A percentile compares a stretch with the other conserved stretches of the same genome.
These are phyloP conservation scores for Sporothrix pallida DNA, from an alignment of 2,329 filamentous ascomycete species.

Conservation along the genomic window DNA sequence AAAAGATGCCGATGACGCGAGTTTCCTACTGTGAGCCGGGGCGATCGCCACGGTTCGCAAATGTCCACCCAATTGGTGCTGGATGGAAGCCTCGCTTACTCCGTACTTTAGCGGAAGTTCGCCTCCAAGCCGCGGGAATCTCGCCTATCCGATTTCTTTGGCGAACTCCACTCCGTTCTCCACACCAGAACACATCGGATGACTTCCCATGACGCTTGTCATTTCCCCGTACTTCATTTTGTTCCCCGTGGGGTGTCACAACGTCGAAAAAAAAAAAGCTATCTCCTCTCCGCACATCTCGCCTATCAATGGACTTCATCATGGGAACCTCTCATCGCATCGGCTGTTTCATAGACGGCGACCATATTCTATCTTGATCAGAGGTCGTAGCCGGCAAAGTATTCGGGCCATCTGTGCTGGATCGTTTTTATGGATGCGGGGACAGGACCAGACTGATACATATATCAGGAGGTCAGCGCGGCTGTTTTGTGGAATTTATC, in stretches of 20 bases:
- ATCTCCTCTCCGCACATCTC: neutral
- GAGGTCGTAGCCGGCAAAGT: neutral
- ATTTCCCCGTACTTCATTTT: neutral
- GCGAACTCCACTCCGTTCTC: neutral
- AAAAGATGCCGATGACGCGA: neutral
- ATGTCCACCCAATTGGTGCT: neutral
- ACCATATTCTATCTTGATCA: neutral
- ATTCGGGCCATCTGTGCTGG: no score
- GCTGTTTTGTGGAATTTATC: no score
- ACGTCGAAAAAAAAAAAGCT: neutral
- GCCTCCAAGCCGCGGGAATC: neutral
- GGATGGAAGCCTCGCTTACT: neutral
- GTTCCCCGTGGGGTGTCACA: slow-evolving; percentile 1
- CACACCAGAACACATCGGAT: neutral
- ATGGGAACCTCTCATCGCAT: neutral
- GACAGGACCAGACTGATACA: no score
- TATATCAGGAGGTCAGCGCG: no score
- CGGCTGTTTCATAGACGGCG: neutral
- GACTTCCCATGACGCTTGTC: neutral
- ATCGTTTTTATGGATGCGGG: no score
- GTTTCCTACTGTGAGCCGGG: neutral
- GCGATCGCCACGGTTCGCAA: neutral
- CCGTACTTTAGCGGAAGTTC: neutral
- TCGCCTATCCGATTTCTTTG: neutral
- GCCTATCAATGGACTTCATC: neutral